A percentile compares a stretch with the other conserved stretches of the same genome.
These are phyloP conservation scores for Crepidotus variabilis DNA, from an alignment of 768 basidiomycete species.

Conservation along the genomic window DNA sequence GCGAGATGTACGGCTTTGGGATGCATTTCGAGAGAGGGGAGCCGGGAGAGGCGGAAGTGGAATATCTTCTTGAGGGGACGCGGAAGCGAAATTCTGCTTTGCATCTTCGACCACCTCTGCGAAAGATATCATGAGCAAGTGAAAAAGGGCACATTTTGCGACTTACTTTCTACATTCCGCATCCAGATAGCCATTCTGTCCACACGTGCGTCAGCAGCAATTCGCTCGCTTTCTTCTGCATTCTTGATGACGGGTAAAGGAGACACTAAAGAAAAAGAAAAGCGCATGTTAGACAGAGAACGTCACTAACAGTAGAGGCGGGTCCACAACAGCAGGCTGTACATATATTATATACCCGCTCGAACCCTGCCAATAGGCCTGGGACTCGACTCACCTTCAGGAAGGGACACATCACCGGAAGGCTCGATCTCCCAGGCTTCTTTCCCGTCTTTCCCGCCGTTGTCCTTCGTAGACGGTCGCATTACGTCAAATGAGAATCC, in stretches of 20 bases:
- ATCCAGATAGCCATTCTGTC: slow-evolving; percentile 84
- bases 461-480: slow-evolving; percentile 11
- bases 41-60: slow-evolving; percentile 63
- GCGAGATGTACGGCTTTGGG: slow-evolving; percentile 45
- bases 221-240: slow-evolving; percentile 46
- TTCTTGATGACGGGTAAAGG: slow-evolving; percentile 52
- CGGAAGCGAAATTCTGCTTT: slow-evolving; percentile 66
- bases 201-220: slow-evolving; percentile 48
- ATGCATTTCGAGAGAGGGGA: slow-evolving; percentile 49
- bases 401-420: slow-evolving; percentile 14
- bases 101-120: slow-evolving; percentile 82
- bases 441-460: slow-evolving; percentile 14
- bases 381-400: slow-evolving; percentile 17
- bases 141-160: slow-evolving; percentile 6
- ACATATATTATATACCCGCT: slow-evolving; percentile 1
- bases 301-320: too few relatives aligned
- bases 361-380: too few relatives aligned
- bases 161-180: slow-evolving; percentile 78
- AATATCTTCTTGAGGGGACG: slow-evolving; percentile 37
- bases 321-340: neutral
- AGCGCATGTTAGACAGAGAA: neutral
- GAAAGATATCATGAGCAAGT: slow-evolving; percentile 6
- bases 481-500: slow-evolving; percentile 36
- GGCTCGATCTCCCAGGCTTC: slow-evolving; percentile 18
- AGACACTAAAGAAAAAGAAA: slow-evolving; percentile 24